Evolutionary conservation across 768 basidiomycete species (phyloP).

Genomic region (Tricholoma furcatifolium): DNA sequence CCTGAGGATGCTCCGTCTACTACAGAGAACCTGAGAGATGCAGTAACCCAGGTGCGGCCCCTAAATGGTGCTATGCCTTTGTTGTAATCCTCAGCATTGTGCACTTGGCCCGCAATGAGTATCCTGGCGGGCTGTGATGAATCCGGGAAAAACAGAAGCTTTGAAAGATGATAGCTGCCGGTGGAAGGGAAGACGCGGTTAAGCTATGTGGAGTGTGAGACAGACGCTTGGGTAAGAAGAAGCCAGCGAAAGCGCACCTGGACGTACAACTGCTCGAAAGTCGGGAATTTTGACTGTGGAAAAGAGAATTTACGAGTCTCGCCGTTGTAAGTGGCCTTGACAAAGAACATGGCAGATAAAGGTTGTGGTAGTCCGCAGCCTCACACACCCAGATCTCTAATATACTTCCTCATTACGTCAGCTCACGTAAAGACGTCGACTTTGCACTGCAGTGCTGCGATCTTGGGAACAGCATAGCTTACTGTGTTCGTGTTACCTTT

Average conservation of each 20-base stretch:
- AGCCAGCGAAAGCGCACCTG: slow-evolving; percentile 46
- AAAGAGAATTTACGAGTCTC: slow-evolving; percentile 73
- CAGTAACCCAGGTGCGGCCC: slow-evolving; percentile 52
- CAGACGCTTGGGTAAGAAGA: slow-evolving; percentile 16
- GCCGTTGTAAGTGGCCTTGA: slow-evolving; percentile 73
- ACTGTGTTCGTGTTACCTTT: no score
- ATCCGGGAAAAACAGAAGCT: slow-evolving; percentile 68
- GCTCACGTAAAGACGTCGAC: background rate
- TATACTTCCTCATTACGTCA: slow-evolving; percentile 14
- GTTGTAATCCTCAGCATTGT: slow-evolving; percentile 56
- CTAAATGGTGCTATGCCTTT: slow-evolving; percentile 47
- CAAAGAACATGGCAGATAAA: slow-evolving; percentile 57
- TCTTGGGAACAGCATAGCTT: no score
- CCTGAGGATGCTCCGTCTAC: slow-evolving; percentile 40
- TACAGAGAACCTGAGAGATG: slow-evolving; percentile 62
- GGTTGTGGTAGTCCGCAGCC: slow-evolving; percentile 16
- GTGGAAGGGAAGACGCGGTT: slow-evolving; percentile 67
- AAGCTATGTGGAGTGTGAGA: slow-evolving; percentile 45
- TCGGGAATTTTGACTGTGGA: slow-evolving; percentile 53
- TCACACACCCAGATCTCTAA: background rate
- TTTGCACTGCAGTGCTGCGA: no score
- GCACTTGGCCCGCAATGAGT: slow-evolving; percentile 61
- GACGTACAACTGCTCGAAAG: slow-evolving; percentile 56
- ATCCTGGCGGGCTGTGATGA: slow-evolving; percentile 53
- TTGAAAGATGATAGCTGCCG: slow-evolving; percentile 59